Conservation (phyloP, 768 basidiomycete species). For the Kwoniella sp. region DNA sequence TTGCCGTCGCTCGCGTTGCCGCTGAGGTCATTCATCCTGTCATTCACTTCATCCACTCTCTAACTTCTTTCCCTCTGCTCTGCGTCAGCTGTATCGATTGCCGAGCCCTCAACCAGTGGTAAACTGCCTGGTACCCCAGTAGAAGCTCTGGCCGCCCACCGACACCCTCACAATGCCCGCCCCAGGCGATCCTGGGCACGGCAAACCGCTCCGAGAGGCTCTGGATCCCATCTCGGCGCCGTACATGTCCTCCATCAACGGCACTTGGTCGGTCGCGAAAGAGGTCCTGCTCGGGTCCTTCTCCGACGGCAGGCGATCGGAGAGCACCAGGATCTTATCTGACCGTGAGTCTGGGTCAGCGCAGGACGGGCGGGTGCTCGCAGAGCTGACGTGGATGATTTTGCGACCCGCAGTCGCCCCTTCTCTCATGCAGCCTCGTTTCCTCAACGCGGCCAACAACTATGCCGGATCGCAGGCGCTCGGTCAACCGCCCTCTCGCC, state of each 20-base stretch:
- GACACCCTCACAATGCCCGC: not conserved
- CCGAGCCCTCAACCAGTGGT: too few species aligned
- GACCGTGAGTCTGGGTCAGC: conserved; percentile 38
- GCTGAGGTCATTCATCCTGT: not conserved
- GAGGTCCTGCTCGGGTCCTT: conserved; percentile 47
- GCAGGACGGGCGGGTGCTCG: too few species aligned
- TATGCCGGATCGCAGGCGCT: conserved; percentile 16
- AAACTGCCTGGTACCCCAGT: too few species aligned
- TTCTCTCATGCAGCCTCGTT: conserved; percentile 42
- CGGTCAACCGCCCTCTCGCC: conserved; percentile 15
- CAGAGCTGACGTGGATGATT: not conserved
- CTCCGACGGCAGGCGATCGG: conserved; percentile 41
- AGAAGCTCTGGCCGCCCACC: too few species aligned
- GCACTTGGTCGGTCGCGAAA: conserved; percentile 41
- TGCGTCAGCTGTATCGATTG: not conserved
- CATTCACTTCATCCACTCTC: not conserved
- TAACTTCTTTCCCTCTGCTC: not conserved
- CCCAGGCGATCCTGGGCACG: conserved; percentile 10
- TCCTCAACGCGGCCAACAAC: conserved; percentile 23
- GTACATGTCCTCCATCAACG: conserved; percentile 26
- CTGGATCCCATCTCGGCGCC: conserved; percentile 40
- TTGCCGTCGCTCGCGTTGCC: too few species aligned
- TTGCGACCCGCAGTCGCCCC: conserved; percentile 30
- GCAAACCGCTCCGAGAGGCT: conserved; percentile 28
- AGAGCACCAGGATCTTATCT: conserved; percentile 43